phyloP scores from a whole-genome alignment of 2,329 filamentous ascomycete genomes.

The Furcasterigmium furcatum region DNA sequence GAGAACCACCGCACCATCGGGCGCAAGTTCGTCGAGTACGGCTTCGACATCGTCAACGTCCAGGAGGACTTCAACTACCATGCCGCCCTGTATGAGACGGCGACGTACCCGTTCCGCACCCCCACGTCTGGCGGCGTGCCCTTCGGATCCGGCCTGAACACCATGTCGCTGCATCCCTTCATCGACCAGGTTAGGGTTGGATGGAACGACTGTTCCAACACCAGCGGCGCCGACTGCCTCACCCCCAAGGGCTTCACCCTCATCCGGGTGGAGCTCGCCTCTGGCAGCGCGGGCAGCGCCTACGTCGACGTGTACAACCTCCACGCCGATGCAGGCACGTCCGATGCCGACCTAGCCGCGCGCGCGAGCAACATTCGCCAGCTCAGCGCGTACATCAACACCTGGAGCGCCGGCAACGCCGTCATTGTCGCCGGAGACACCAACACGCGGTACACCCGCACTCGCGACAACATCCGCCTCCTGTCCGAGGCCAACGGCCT shows the following conservation, averaged over 20 bases:
- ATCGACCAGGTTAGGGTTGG: slow-evolving; percentile 52
- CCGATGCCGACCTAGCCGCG: slow-evolving; percentile 48
- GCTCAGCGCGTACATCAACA: slow-evolving; percentile 53
- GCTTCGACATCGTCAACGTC: slow-evolving; percentile 60
- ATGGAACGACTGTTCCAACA: slow-evolving; percentile 56
- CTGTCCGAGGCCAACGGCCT: slow-evolving; percentile 50
- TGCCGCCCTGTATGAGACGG: slow-evolving; percentile 57
- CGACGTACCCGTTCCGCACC: slow-evolving; percentile 58
- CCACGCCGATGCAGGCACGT: slow-evolving; percentile 61
- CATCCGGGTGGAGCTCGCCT: slow-evolving; percentile 52
- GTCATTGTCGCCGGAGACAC: slow-evolving; percentile 64
- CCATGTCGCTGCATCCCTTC: slow-evolving; percentile 54
- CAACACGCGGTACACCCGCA: slow-evolving; percentile 61
- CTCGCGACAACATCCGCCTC: slow-evolving; percentile 47
- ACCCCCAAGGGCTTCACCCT: slow-evolving; percentile 70
- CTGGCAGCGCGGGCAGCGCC: slow-evolving; percentile 39
- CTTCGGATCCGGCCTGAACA: slow-evolving; percentile 63
- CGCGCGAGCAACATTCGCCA: slow-evolving; percentile 59
- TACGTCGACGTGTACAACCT: slow-evolving; percentile 65
- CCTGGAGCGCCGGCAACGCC: slow-evolving; percentile 54
- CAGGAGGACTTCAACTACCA: slow-evolving; percentile 73
- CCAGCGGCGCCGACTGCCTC: slow-evolving; percentile 56
- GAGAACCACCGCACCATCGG: slow-evolving; percentile 57
- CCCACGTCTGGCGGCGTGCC: slow-evolving; percentile 62
- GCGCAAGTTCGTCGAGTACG: slow-evolving; percentile 49